Conservation (phyloP, 164 flowering plant genomes). For the Vitis cinerea region DNA sequence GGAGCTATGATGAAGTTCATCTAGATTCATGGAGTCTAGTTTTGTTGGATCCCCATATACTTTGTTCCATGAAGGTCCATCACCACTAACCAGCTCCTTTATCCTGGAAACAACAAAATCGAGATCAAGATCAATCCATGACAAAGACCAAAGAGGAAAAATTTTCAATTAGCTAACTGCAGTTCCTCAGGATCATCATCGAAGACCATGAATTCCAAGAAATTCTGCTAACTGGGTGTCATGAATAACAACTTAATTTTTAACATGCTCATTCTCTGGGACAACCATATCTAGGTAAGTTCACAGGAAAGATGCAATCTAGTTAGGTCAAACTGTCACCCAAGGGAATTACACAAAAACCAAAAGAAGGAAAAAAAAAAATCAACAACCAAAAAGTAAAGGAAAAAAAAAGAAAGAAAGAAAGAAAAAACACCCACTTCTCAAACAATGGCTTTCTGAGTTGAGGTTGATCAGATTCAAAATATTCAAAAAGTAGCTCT, state of each 20-base stretch:
- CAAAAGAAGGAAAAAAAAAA: background rate
- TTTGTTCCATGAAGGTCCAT: conserved; percentile 22
- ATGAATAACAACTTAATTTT: too few relatives aligned
- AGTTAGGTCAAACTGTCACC: too few relatives aligned
- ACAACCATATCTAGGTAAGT: too few relatives aligned
- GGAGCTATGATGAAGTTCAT: conserved; percentile 67
- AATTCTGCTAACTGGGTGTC: background rate
- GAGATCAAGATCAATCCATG: background rate
- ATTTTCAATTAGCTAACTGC: background rate
- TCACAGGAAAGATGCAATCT: too few relatives aligned
- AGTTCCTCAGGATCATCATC: background rate
- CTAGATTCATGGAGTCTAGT: conserved; percentile 38
- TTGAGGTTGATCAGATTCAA: conserved; percentile 66
- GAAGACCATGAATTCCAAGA: background rate
- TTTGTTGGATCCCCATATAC: conserved; percentile 57
- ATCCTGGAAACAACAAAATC: conserved; percentile 40
- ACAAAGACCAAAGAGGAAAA: background rate
- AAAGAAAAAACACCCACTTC: conserved; percentile 37
- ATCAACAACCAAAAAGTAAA: background rate
- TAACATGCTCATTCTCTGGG: too few relatives aligned
- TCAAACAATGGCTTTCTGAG: conserved; percentile 62
- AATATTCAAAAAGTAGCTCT: conserved; percentile 71
- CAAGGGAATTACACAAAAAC: background rate
- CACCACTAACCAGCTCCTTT: conserved; percentile 48
- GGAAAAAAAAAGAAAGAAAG: background rate